Evolutionary conservation across 768 basidiomycete species (phyloP).

Genomic region (Polyporus arcularius): DNA sequence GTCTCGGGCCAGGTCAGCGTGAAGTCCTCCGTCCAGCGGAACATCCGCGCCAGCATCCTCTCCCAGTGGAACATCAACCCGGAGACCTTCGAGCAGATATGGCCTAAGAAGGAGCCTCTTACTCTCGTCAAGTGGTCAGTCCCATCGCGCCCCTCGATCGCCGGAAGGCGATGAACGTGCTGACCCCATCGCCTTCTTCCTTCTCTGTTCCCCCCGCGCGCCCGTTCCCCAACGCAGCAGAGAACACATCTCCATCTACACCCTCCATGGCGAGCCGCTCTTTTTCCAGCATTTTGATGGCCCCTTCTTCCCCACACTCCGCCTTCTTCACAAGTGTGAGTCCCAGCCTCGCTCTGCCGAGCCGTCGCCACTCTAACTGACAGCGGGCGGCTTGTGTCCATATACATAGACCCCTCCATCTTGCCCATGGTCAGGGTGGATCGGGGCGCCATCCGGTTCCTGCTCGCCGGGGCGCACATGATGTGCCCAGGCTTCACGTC

Average conservation of each 20-base stretch:
- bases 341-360: not conserved
- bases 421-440: constrained; percentile 89
- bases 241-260: constrained; percentile 94
- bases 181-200: constrained; percentile 3
- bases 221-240: constrained; percentile 56
- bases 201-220: not conserved
- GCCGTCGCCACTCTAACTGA: not conserved
- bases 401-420: constrained; percentile 77
- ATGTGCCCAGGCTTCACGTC: constrained; percentile 98
- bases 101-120: constrained; percentile 98
- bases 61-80: constrained; percentile 82
- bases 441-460: constrained; percentile 96
- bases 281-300: constrained; percentile 98
- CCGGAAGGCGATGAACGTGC: not conserved
- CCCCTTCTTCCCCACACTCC: constrained; percentile 85
- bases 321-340: constrained; percentile 89
- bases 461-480: constrained; percentile 92
- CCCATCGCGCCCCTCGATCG: constrained; percentile 12
- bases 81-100: constrained; percentile 85
- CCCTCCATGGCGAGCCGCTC: constrained; percentile 82
- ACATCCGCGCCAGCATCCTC: constrained; percentile 77
- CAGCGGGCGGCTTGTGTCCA: not conserved
- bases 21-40: constrained; percentile 91
- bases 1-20: constrained; percentile 88
- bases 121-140: constrained; percentile 93